Percentiles rank a stretch among this genome's conserved stretches.
Evolutionary conservation across 306 rosid genomes (phyloP).

Genomic region (Medicago ruthenica): DNA sequence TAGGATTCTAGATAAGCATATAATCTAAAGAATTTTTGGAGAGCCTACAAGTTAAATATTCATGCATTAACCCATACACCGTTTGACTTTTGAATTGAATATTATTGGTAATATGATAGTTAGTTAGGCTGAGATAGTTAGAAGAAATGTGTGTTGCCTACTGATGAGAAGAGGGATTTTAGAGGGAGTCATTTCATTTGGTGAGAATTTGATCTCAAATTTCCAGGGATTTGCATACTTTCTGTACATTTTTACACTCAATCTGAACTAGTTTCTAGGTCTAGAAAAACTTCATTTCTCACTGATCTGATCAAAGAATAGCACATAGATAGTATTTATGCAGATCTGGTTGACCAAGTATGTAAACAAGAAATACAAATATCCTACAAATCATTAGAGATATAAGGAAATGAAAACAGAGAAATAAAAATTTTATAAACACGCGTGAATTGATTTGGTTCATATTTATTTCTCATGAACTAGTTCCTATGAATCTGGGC

Average conservation of each 20-base stretch:
- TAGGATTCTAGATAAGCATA: background rate
- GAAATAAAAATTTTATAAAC: background rate
- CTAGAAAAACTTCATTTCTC: background rate
- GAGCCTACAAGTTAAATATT: conserved; percentile 2
- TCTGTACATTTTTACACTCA: background rate
- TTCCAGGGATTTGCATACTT: background rate
- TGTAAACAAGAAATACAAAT: background rate
- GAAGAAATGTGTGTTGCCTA: background rate
- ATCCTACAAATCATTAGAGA: background rate
- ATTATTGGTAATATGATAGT: background rate
- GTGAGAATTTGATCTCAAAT: background rate
- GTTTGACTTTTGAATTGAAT: conserved; percentile 13
- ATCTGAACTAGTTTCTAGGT: background rate
- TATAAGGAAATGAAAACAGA: background rate
- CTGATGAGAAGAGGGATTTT: background rate
- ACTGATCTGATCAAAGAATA: background rate
- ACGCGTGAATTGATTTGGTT: background rate
- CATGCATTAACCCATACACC: background rate
- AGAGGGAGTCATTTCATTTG: conserved; percentile 12
- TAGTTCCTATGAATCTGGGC: background rate
- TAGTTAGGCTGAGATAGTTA: background rate
- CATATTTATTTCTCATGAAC: background rate
- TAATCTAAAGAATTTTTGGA: conserved; percentile 12
- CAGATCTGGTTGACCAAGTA: background rate
- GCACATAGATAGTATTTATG: background rate